A percentile compares a stretch with the other conserved stretches of the same genome.
phyloP scores from a whole-genome alignment of 495 filamentous ascomycete species.

The Aspergillus kassunensis region DNA sequence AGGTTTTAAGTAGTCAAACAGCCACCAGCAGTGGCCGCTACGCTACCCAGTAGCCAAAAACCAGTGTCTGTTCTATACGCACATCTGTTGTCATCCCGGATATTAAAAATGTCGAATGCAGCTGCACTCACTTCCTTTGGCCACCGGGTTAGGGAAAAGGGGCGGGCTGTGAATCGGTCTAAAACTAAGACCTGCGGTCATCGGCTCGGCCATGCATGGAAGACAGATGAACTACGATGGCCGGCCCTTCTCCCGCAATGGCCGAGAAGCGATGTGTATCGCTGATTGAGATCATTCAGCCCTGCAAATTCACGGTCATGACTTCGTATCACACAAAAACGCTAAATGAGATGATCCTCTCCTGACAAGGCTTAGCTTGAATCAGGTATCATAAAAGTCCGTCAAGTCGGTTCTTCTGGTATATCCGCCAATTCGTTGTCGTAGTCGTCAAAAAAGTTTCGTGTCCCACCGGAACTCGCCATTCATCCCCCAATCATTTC shows the following conservation, averaged over 20 bases:
- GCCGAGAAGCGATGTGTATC: not conserved
- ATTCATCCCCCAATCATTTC: conserved; percentile 4
- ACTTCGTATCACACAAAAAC: conserved; percentile 9
- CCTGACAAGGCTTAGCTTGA: not conserved
- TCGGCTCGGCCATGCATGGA: not conserved
- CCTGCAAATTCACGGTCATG: conserved; percentile 1
- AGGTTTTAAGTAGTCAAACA: too few species aligned
- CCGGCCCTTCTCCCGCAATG: not conserved
- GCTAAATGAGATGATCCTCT: not conserved
- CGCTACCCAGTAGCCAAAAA: too few species aligned
- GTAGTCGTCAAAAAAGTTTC: conserved; percentile 1
- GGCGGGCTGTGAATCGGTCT: too few species aligned
- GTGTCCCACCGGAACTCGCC: conserved; percentile 7
- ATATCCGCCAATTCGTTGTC: not conserved
- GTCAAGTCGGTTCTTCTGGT: not conserved
- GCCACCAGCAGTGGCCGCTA: too few species aligned
- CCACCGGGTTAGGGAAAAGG: too few species aligned
- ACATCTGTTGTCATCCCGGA: too few species aligned
- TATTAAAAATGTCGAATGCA: too few species aligned
- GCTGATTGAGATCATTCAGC: conserved; percentile 5
- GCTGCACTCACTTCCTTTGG: too few species aligned
- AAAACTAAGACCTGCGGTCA: too few species aligned
- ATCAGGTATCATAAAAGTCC: not conserved
- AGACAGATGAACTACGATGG: conserved; percentile 3
- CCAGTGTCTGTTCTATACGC: not conserved